Conservation (phyloP, 495 filamentous ascomycete genomes). For the Aspergillus hancockii region DNA sequence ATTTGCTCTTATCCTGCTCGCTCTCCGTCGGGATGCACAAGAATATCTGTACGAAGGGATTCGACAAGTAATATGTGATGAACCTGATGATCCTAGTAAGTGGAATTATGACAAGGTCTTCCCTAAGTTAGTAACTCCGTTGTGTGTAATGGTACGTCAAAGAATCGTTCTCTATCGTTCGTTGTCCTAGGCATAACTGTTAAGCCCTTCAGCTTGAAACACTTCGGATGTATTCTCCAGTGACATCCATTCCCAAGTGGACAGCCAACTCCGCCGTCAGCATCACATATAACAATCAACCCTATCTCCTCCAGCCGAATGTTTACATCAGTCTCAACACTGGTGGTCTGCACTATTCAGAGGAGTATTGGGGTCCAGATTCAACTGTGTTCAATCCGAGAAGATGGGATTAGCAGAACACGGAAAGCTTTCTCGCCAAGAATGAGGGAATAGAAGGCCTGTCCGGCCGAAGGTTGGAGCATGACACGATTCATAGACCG, state of each 20-base stretch:
- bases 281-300: constrained; percentile 21
- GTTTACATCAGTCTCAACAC: constrained; percentile 34
- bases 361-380: constrained; percentile 43
- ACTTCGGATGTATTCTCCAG: constrained; percentile 37
- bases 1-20: constrained; percentile 40
- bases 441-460: constrained; percentile 12
- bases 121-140: constrained; percentile 30
- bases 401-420: constrained; percentile 23
- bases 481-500: constrained; percentile 52
- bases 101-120: constrained; percentile 38
- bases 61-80: constrained; percentile 20
- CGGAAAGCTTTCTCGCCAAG: constrained; percentile 10
- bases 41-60: constrained; percentile 40
- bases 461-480: constrained; percentile 8
- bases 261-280: constrained; percentile 16
- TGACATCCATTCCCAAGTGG: constrained; percentile 33
- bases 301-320: constrained; percentile 33
- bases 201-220: constrained; percentile 32
- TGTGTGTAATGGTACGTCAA: constrained; percentile 32
- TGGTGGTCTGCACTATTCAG: constrained; percentile 38
- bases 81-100: constrained; percentile 22
- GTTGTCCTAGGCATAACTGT: not conserved
- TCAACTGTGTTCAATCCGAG: constrained; percentile 26
- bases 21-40: constrained; percentile 37
- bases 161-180: not conserved